Percentiles rank a stretch among this genome's conserved stretches.
Evolutionary conservation across 768 basidiomycete species (phyloP).

Genomic region (Gloeopeniophorella convolvens): DNA sequence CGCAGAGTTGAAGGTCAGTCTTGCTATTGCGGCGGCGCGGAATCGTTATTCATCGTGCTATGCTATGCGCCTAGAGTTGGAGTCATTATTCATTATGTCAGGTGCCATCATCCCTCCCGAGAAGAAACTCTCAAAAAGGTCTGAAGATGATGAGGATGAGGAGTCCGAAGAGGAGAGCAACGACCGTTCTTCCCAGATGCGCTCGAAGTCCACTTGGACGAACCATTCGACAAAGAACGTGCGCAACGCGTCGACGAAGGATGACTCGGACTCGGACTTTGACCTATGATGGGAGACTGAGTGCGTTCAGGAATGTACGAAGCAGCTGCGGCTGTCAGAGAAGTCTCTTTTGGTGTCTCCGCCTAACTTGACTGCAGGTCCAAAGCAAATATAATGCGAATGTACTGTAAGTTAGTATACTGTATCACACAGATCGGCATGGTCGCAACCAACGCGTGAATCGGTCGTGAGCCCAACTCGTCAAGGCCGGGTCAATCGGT

Average conservation of each 20-base stretch:
- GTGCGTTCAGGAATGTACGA: neutral
- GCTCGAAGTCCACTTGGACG: slow-evolving; percentile 51
- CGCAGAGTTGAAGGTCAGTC: slow-evolving; percentile 65
- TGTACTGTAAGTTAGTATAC: too few relatives aligned
- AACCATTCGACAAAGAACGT: slow-evolving; percentile 54
- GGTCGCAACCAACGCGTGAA: too few relatives aligned
- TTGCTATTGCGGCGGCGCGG: slow-evolving; percentile 11
- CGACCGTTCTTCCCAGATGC: slow-evolving; percentile 47
- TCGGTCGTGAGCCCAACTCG: slow-evolving; percentile 22
- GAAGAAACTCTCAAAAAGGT: slow-evolving; percentile 29
- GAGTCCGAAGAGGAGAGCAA: slow-evolving; percentile 43
- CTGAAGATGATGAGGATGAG: slow-evolving; percentile 33
- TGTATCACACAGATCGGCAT: too few relatives aligned
- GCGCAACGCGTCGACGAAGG: slow-evolving; percentile 41
- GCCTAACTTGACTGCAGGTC: neutral
- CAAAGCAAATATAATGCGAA: too few relatives aligned
- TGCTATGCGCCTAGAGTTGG: slow-evolving; percentile 45
- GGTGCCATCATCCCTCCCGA: slow-evolving; percentile 59
- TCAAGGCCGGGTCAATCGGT: slow-evolving; percentile 19
- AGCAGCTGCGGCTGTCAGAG: neutral
- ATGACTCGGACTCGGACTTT: slow-evolving; percentile 73
- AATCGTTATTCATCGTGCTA: neutral
- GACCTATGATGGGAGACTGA: slow-evolving; percentile 34
- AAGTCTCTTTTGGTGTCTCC: neutral
- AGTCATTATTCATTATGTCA: slow-evolving; percentile 58